Base-by-base conservation (phyloP, 2,329 filamentous ascomycete species). In the Aureobasidium uvarum region DNA sequence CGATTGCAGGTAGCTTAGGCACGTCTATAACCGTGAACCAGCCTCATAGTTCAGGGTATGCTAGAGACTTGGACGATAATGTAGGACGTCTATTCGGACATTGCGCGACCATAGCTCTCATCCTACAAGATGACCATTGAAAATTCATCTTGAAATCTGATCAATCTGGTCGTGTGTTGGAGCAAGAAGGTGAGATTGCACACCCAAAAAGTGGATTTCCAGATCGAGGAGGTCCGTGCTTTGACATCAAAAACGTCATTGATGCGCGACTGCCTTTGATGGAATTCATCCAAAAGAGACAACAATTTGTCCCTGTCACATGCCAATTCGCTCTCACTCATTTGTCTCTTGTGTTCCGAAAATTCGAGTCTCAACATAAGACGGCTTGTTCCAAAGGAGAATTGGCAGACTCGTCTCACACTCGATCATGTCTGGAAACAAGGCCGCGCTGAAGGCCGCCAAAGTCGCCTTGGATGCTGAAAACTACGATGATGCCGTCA, bases 371-470 rank as follows among this genome's bases (percentile, higher is more conserved):
- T 18, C 41, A 6, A 5, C 20, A 5, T 33, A 18, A 3, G 33
- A 36, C 33, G 33, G 33, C 33, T 36, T 36, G 33, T 36, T 36
- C 33, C 8, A 36, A 36, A 31, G 3, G 3, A 8, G 8, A 1
- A 2, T n/a, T 31, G n/a, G 13, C 38, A 52, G 33, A 18, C 46
- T 38, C 13, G n/a, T 33, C 16, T 1, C 33, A 14, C 16, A 23
- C 5, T 23, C 56, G 28, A 63, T 23, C 46, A 63, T 63, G 60
- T 63, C 60, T 45, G 48, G 60, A 4, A 77, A 81, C 74, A 96
- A 96, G 79, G 84, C 88, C 62, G 86, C 88, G 66, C 81, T 97
- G 71, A 96, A 96, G 80, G 86, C 88, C 70, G 89, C 95, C 69
- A 90, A 89, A 74, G 84, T 90, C 69, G 88, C 89, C 54, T 84